These are phyloP conservation scores for Malassezia sp. DNA, from an alignment of 1,284 basidiomycete genomes.

Conservation along the genomic window DNA sequence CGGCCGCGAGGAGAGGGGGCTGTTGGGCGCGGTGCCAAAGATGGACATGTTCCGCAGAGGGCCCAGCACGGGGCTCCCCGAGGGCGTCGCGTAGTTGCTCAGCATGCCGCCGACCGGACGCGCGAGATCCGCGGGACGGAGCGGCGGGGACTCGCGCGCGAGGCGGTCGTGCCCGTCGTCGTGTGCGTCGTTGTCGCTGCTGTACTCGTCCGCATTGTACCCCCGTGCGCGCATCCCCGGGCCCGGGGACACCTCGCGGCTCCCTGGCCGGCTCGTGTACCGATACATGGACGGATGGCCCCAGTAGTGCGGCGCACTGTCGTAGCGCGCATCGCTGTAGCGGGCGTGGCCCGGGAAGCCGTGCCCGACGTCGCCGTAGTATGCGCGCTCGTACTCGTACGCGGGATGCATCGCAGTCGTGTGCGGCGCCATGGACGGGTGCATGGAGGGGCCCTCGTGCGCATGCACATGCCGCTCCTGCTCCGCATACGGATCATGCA, in stretches of 20 bases:
- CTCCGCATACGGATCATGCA: constrained; percentile 13
- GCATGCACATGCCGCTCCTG: constrained; percentile 19
- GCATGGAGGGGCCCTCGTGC: neutral
- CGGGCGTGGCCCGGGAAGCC: neutral
- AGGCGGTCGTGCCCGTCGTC: constrained; percentile 24
- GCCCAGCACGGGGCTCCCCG: constrained; percentile 42
- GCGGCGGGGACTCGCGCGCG: neutral
- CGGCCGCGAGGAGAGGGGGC: constrained; percentile 34
- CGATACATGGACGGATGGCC: constrained; percentile 7
- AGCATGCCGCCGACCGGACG: neutral
- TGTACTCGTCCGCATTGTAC: constrained; percentile 31
- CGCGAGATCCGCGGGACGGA: too few species aligned
- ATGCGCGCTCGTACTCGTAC: constrained; percentile 6
- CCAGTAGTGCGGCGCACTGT: neutral
- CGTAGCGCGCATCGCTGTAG: constrained; percentile 15
- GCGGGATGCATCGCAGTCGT: neutral
- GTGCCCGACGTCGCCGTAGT: constrained; percentile 1
- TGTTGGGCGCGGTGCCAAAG: constrained; percentile 41
- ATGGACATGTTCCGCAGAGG: constrained; percentile 43
- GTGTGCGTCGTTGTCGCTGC: constrained; percentile 30
- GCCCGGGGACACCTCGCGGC: constrained; percentile 15
- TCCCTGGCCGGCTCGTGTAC: constrained; percentile 8
- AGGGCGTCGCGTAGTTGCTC: constrained; percentile 36
- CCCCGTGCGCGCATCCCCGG: neutral
- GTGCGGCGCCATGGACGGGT: neutral